These are phyloP conservation scores for Adansonia madagascariensis DNA, from an alignment of 441 rosid species.

Conservation along the genomic window DNA sequence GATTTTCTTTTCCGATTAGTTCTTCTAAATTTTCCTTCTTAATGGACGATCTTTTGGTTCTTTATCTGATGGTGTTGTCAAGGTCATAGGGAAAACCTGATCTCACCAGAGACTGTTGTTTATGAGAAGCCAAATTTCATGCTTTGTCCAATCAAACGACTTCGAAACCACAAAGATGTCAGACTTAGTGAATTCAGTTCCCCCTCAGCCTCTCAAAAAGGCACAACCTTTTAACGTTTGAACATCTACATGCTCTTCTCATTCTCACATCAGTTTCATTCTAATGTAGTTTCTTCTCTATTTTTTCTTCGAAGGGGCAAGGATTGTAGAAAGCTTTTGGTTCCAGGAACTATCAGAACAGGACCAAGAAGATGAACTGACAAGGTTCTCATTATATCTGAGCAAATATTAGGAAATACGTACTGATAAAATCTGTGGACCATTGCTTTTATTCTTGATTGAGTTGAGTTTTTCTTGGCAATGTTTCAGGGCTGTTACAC, in stretches of 20 bases:
- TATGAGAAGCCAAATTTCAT: slow-evolving; percentile 46
- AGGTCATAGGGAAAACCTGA: slow-evolving; percentile 45
- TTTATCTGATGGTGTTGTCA: slow-evolving; percentile 33
- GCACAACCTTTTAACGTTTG: slow-evolving; percentile 41
- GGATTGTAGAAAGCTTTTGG: slow-evolving; percentile 39
- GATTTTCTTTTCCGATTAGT: slow-evolving; percentile 16
- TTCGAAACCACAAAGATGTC: slow-evolving; percentile 42
- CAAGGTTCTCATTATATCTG: slow-evolving; percentile 44
- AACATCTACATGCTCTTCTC: slow-evolving; percentile 13
- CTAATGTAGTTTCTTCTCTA: slow-evolving; percentile 23
- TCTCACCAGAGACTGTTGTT: slow-evolving; percentile 40
- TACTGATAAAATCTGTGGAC: slow-evolving; percentile 20
- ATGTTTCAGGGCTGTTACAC: slow-evolving; percentile 64
- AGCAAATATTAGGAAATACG: slow-evolving; percentile 8
- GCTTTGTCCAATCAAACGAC: slow-evolving; percentile 51
- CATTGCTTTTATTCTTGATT: slow-evolving; percentile 29
- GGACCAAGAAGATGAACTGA: slow-evolving; percentile 57
- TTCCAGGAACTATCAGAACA: slow-evolving; percentile 49
- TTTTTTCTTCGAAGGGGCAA: slow-evolving; percentile 42
- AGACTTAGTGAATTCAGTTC: slow-evolving; percentile 45
- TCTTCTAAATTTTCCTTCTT: not conserved
- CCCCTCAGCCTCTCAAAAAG: slow-evolving; percentile 49
- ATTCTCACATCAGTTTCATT: slow-evolving; percentile 23
- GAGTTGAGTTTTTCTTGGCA: slow-evolving; percentile 37
- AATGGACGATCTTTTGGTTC: slow-evolving; percentile 21